These are phyloP conservation scores for Fusarium oligoseptatum DNA, from an alignment of 2,329 filamentous ascomycete species.

Conservation along the genomic window DNA sequence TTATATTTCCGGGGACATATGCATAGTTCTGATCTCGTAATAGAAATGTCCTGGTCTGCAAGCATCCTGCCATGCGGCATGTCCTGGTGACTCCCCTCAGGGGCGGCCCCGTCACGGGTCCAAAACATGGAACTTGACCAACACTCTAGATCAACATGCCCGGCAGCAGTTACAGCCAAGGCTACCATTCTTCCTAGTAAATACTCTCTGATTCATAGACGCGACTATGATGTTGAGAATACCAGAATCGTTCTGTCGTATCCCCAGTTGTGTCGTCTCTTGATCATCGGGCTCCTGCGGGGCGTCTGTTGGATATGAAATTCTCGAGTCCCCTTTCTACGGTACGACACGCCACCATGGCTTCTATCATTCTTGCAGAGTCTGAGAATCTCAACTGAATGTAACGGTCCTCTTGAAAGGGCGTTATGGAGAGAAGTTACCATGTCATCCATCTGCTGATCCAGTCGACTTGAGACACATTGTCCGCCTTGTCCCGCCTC, in stretches of 20 bases:
- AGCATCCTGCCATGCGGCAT: not conserved
- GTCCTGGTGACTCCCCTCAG: not conserved
- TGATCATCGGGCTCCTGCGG: not conserved
- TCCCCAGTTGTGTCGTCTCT: not conserved
- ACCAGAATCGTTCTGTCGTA: not conserved
- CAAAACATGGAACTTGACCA: not conserved
- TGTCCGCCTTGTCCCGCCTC: not conserved
- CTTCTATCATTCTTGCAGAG: not conserved
- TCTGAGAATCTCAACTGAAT: not conserved
- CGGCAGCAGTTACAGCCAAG: not conserved
- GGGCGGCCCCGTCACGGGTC: not conserved
- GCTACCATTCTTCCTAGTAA: not conserved
- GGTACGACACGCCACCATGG: not conserved
- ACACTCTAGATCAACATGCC: not conserved
- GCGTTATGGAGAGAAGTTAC: not conserved
- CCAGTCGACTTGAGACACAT: not conserved
- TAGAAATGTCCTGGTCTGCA: not conserved
- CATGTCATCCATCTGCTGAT: not conserved
- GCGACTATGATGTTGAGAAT: not conserved
- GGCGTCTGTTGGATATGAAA: slow-evolving; percentile 2
- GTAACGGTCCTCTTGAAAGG: not conserved
- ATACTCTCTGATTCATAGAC: too few species aligned
- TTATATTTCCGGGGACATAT: not conserved
- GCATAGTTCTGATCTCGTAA: not conserved
- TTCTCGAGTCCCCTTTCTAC: not conserved